Evolutionary conservation across 1,139 yeast genomes (phyloP), one percentile per base, ranked within the genome.

Genomic region (Protomyces inouyei): DNA sequence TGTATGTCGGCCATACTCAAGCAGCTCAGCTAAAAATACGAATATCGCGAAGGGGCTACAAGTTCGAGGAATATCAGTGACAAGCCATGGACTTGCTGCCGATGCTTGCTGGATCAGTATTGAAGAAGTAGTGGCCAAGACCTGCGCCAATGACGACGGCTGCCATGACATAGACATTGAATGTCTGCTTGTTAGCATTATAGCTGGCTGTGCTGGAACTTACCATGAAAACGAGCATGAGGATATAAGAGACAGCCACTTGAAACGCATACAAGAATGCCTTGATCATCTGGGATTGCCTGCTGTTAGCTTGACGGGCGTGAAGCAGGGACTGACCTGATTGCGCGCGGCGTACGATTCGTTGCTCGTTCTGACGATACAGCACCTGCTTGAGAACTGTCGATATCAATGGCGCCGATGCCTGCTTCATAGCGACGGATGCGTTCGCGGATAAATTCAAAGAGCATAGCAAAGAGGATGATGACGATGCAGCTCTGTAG

Each of bases 191-290:
- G 1, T 43, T 18, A 43, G 48, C 23, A 5, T 9, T 14, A 21
- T 43, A 16, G 23, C 48, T 3, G 21, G n/a, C 6, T 16, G 10
- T 43, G 18, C 18, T 43, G 10, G 10, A 4, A 4, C 18, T 12
- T 14, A 51, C 37, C 64, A 60, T 60, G 37, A 60, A 55, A 14
- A 60, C 55, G 51, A 60, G 38, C 64, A 60, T 60, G 55, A 60
- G 64, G 38, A 54, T 23, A 35, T 52, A 60, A 28, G 57, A 52
- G 48, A 54, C 35, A 16, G 40, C 52, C 36, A 59, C 63, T 32
- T 59, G 63, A 12, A 43, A 6, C n/a, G 55, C 57, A 40, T 59
- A 59, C 43, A 25, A 16, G 18, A 51, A 3, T 21, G 53, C 48
- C n/a, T 43, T 43, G 23, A 43, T 43, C 23, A 43, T 18, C 12